These are phyloP conservation scores for Maudiozyma serrabonitensis DNA, from an alignment of 805 yeast genomes.

Conservation along the genomic window DNA sequence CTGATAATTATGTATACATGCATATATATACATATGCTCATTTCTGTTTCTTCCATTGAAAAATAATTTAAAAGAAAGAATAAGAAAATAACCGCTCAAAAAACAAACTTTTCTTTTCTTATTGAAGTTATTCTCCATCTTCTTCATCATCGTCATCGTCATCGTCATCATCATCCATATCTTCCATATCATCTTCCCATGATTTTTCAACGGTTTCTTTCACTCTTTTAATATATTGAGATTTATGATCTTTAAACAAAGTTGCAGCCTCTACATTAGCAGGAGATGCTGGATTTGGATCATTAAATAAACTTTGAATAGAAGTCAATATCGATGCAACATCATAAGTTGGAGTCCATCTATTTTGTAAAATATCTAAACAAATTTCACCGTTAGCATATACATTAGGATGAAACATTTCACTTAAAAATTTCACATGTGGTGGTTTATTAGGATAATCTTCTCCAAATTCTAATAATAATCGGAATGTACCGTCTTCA, in stretches of 20 bases:
- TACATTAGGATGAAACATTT: slow-evolving; percentile 97
- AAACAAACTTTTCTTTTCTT: too few relatives aligned
- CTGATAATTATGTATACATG: too few relatives aligned
- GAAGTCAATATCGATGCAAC: slow-evolving; percentile 92
- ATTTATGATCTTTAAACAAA: slow-evolving; percentile 86
- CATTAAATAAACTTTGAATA: slow-evolving; percentile 83
- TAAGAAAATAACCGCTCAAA: too few relatives aligned
- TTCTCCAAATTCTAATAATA: slow-evolving; percentile 83
- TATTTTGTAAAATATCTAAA: slow-evolving; percentile 87
- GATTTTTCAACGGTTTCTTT: slow-evolving; percentile 90
- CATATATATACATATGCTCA: too few relatives aligned
- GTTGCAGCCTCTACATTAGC: slow-evolving; percentile 98
- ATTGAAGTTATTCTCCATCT: not conserved
- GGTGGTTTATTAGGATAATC: slow-evolving; percentile 98
- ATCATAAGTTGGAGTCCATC: slow-evolving; percentile 98
- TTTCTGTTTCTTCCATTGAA: too few relatives aligned
- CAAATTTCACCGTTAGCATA: slow-evolving; percentile 94
- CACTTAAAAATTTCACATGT: slow-evolving; percentile 76
- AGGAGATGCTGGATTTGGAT: slow-evolving; percentile 93
- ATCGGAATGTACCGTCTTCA: slow-evolving; percentile 93
- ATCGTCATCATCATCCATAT: slow-evolving; percentile 32
- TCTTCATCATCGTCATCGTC: slow-evolving; percentile 12
- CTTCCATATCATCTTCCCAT: slow-evolving; percentile 71
- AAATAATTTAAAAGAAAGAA: too few relatives aligned
- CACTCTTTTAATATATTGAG: slow-evolving; percentile 84